Evolutionary conservation across 1,139 yeast species (phyloP), one percentile per base, ranked within the genome.

Genomic region (Oligophagozyma castellii): DNA sequence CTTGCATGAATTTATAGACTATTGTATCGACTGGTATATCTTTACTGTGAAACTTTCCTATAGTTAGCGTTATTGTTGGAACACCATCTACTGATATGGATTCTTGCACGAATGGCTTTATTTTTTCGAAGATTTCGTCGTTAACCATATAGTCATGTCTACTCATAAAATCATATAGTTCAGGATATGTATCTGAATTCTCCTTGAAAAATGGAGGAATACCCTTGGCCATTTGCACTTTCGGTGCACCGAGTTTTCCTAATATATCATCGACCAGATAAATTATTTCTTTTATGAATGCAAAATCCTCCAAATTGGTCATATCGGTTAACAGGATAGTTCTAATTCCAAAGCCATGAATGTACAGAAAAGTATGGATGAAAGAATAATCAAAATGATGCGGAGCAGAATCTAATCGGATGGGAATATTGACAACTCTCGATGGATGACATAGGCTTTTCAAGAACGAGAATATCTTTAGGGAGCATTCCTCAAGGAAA

Each of bases 141-240:
- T 67, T 55, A 37, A 73, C 73, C 30, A 66, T 64, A 29, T 67
- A 58, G 0, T 81, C 61, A 58, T 74, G 68, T 36, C 73, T 72
- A 15, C 73, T 65, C 84, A 81, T 75, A 41, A 79, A 79, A 34
- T 80, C 93, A 41, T 69, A 72, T 30, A 74, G 58, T 32, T 67
- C 68, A 8, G 65, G 58, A 36, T 70, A 67, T 11, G 58, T 58
- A 16, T 66, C 67, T 22, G 58, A 57, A 32, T 64, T 63, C 4
- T 57, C 57, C 37, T 61, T 67, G 28, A 71, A 61, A 14, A 62
- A 59, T 3, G 63, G 57, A 0, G 77, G 70, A 16, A 73, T 63
- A 35, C 70, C 73, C 33, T 71, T 65, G 5, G 70, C 70, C 24
- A 66, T 56, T 8, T 53, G 44, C 33, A 63, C 48, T 14, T 50